phyloP scores from a whole-genome alignment of 208 protist species.

The Phytomonas sp. region DNA sequence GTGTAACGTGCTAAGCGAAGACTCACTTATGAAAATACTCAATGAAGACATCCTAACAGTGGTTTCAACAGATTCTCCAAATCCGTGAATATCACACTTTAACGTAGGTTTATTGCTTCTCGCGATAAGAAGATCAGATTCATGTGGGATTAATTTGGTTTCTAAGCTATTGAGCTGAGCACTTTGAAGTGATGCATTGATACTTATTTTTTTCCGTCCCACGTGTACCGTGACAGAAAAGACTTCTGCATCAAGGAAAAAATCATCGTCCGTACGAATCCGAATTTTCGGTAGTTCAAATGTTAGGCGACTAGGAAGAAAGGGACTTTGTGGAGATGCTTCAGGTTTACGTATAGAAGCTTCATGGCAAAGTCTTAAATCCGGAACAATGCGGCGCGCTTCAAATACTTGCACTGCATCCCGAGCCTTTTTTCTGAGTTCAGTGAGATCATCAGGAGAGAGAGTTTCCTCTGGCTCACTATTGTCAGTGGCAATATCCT shows the following conservation, averaged over 20 bases:
- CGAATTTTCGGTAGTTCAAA: not conserved
- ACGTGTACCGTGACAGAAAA: not conserved
- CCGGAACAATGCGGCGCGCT: not conserved
- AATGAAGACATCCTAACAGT: not conserved
- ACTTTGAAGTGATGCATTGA: not conserved
- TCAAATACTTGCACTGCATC: not conserved
- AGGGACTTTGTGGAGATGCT: not conserved
- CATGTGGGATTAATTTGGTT: not conserved
- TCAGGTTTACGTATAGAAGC: not conserved
- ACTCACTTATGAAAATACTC: not conserved
- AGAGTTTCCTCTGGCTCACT: not conserved
- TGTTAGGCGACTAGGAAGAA: not conserved
- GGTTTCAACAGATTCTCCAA: not conserved
- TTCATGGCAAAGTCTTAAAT: not conserved
- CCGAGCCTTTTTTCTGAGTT: constrained; percentile 9
- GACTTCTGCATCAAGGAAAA: not conserved
- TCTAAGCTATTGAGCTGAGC: not conserved
- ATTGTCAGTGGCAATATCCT: not conserved
- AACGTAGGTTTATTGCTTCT: not conserved
- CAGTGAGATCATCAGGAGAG: not conserved
- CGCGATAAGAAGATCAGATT: not conserved
- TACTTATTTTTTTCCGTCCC: not conserved
- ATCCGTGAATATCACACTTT: not conserved
- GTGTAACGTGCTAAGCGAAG: not conserved
- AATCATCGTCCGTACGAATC: not conserved